Base-by-base conservation (phyloP, 441 rosid species). In the Bruguiera hainesii region DNA sequence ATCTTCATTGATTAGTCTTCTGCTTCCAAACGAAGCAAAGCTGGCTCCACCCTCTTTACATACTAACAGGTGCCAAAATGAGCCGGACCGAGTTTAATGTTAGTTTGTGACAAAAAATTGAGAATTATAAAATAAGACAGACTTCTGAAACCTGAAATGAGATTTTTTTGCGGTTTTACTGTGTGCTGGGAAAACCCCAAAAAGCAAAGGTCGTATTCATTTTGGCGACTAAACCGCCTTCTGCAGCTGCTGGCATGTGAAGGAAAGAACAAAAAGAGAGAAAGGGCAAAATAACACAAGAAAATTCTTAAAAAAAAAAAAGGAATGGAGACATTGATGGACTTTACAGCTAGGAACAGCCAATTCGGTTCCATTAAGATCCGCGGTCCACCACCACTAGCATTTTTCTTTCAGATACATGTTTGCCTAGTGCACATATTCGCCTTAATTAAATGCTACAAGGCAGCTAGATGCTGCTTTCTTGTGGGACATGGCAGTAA, bases 331-430 rank as follows among this genome's bases (percentile, higher is more conserved):
- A 57, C 48, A 35, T 65, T 63, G 51, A 50, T 53, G n/a, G 39
- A 9, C 73, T 74, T 76, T 76, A 79, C 85, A 78, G 85, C 78
- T 76, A 74, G 70, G 61, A 71, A 74, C 67, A 68, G 73, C 68
- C 71, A n/a, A 7, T 56, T 67, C 9, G 73, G 25, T 53, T 72
- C 71, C 77, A 68, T 31, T 50, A 50, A n/a, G 37, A 25, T 64
- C 60, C 25, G 42, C 72, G 81, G 70, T 77, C 74, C 81, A 71
- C 77, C 67, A 28, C 68, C 28, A 15, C 52, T 5, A 29, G 25
- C 0, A 10, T 62, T 60, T 64, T 49, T 31, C 42, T 39, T 52
- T 21, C 15, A 23, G n/a, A 63, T 35, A 15, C 26, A 30, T 46
- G 2, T 31, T 31, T 57, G 37, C 37, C 37, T 0, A 33, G 8